phyloP scores from a whole-genome alignment of 2,329 filamentous ascomycete species.

The Pseudogymnoascus sp. region DNA sequence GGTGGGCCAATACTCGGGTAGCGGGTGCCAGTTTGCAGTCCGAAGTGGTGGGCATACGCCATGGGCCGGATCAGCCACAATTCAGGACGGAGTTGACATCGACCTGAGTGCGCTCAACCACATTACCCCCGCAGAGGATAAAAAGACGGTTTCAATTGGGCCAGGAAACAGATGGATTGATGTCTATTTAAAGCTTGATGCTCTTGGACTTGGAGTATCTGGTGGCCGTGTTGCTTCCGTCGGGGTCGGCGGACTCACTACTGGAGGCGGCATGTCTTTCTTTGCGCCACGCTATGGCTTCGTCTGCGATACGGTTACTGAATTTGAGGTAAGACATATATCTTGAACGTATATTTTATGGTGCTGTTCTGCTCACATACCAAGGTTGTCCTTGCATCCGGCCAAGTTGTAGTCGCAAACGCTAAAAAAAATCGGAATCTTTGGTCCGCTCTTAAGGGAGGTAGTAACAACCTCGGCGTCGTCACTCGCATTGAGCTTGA shows the following conservation, averaged over 20 bases:
- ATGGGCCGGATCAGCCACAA: slow-evolving; percentile 44
- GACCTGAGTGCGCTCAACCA: slow-evolving; percentile 32
- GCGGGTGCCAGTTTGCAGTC: slow-evolving; percentile 41
- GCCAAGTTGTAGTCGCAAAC: background rate
- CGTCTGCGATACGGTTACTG: slow-evolving; percentile 1
- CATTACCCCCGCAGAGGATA: slow-evolving; percentile 21
- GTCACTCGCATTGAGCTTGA: slow-evolving; percentile 39
- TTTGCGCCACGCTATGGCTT: slow-evolving; percentile 14
- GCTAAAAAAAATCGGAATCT: slow-evolving; percentile 34
- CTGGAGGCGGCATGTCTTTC: slow-evolving; percentile 26
- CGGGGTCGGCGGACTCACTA: slow-evolving; percentile 33
- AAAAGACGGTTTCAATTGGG: slow-evolving; percentile 27
- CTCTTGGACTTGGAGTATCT: slow-evolving; percentile 26
- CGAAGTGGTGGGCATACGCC: slow-evolving; percentile 52
- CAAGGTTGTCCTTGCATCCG: slow-evolving; percentile 14
- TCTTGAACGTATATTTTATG: background rate
- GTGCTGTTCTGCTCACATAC: background rate
- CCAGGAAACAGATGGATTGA: slow-evolving; percentile 33
- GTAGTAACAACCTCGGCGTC: slow-evolving; percentile 49
- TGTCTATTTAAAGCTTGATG: slow-evolving; percentile 31
- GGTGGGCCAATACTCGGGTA: background rate
- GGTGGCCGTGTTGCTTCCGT: slow-evolving; percentile 33
- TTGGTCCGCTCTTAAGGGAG: slow-evolving; percentile 46
- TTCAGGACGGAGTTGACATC: slow-evolving; percentile 41
- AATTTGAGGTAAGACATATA: background rate